These are phyloP conservation scores for Euphorbia schlechtendalii DNA, from an alignment of 441 rosid species.

Conservation along the genomic window DNA sequence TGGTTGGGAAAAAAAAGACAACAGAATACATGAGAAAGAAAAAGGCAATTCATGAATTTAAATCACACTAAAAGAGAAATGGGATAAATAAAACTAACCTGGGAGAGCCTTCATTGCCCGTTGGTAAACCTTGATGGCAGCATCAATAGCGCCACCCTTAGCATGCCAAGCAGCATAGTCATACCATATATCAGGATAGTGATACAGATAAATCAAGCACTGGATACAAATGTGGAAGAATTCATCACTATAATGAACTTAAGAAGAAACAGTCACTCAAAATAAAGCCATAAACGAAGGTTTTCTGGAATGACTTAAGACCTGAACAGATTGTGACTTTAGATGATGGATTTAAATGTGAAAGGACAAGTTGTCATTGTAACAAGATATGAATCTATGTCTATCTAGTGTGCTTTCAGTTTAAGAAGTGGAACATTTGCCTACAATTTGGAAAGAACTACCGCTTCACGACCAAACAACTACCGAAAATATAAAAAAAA, in stretches of 20 bases:
- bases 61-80: constrained; percentile 7
- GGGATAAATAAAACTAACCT: constrained; percentile 36
- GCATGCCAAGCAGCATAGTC: constrained; percentile 95
- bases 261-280: background rate
- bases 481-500: no score
- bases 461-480: background rate
- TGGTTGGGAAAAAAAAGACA: background rate
- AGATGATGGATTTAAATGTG: background rate
- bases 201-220: constrained; percentile 94
- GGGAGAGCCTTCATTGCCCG: constrained; percentile 95
- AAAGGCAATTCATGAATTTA: background rate
- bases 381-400: background rate
- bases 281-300: background rate
- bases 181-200: constrained; percentile 93
- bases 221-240: constrained; percentile 32
- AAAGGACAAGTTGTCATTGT: background rate
- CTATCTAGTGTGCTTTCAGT: background rate
- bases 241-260: constrained; percentile 6
- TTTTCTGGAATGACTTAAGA: background rate
- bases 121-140: constrained; percentile 90
- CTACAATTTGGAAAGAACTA: background rate
- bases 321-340: constrained; percentile 1
- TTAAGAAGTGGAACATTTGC: background rate
- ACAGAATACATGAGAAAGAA: background rate
- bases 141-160: constrained; percentile 76